Conservation (phyloP, 139 green algal genomes). For the Chlorella sp. region DNA sequence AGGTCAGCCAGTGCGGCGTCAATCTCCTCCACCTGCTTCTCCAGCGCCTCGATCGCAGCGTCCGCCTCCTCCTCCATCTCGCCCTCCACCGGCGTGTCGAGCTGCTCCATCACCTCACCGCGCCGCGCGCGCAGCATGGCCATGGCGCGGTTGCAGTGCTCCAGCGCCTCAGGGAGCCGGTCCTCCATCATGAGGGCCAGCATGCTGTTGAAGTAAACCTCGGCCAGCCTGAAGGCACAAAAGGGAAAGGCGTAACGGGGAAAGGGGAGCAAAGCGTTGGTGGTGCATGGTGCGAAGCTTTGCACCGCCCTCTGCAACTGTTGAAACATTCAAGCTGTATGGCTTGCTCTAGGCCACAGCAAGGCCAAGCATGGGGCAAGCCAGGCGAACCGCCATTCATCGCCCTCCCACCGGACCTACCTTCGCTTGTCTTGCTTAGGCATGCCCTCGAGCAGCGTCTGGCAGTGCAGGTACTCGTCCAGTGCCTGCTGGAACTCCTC, state of each 20-base stretch:
- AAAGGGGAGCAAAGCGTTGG: too few species aligned
- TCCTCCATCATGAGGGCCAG: conserved; percentile 20
- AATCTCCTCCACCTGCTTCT: neutral
- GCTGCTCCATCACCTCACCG: conserved; percentile 1
- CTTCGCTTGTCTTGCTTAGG: neutral
- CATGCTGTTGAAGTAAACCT: conserved; percentile 26
- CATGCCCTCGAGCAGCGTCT: conserved; percentile 5
- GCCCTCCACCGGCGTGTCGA: conserved; percentile 8
- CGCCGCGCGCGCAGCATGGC: neutral
- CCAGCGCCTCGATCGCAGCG: neutral
- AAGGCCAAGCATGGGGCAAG: too few species aligned
- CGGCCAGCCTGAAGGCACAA: conserved; percentile 13
- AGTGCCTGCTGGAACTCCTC: conserved; percentile 27
- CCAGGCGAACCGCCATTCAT: too few species aligned
- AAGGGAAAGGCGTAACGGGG: neutral
- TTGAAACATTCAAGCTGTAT: too few species aligned
- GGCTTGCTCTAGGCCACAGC: too few species aligned
- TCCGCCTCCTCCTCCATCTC: conserved; percentile 9
- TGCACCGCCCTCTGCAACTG: too few species aligned
- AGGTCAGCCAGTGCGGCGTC: neutral
- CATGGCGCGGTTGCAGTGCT: neutral
- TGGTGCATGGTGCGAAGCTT: too few species aligned
- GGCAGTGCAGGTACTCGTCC: conserved; percentile 16
- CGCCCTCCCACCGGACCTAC: too few species aligned
- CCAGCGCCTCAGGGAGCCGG: neutral